Base-by-base conservation (phyloP, 805 yeast species). In the Saccharomycopsis vini region DNA sequence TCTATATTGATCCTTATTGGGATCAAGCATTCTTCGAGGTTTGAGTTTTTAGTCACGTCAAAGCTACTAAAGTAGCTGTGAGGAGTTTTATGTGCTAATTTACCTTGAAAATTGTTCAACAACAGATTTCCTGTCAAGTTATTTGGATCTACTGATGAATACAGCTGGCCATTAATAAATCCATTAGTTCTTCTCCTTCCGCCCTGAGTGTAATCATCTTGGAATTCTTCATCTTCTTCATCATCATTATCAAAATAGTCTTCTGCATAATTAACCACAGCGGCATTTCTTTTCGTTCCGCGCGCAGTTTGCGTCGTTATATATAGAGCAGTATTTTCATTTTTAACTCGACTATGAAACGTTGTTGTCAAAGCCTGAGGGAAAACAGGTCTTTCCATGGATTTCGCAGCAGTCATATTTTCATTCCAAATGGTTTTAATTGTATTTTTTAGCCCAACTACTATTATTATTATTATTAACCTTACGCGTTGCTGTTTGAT, bases 321-420 rank as follows among this genome's bases (percentile, higher is more conserved):
- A 52, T 80, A 75, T 26, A 89, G 63, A 2, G 94, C 77, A 28
- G 87, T 84, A 45, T 80, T 77, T 28, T 79, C 81, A 50, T 81
- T 79, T 50, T 84, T 75, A 33, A 87, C 69, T 50, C 97, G 67
- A 42, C 83, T 75, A 32, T 77, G 70, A 52, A 85, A 74, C 24
- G 89, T 81, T 1, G 95, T 80, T 18, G 86, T 69, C 45, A 83
- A 67, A 0, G 90, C 95, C 66, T 88, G 97, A 1, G 95, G 90
- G 16, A 67, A 50, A 2, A 58, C 40, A 9, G 59, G 60, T 26
- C 51, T 56, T 39, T 58, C 62, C 51, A 48, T 48, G 16, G n/a
- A n/a, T n/a, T n/a, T n/a, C n/a, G n/a, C n/a, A n/a, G n/a, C n/a
- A n/a, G n/a, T n/a, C n/a, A n/a, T n/a, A n/a, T n/a, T n/a, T n/a